Evolutionary conservation across 352 stramenopile species (phyloP), one percentile per base, ranked within the genome.

Genomic region (Pythium utonaiense): DNA sequence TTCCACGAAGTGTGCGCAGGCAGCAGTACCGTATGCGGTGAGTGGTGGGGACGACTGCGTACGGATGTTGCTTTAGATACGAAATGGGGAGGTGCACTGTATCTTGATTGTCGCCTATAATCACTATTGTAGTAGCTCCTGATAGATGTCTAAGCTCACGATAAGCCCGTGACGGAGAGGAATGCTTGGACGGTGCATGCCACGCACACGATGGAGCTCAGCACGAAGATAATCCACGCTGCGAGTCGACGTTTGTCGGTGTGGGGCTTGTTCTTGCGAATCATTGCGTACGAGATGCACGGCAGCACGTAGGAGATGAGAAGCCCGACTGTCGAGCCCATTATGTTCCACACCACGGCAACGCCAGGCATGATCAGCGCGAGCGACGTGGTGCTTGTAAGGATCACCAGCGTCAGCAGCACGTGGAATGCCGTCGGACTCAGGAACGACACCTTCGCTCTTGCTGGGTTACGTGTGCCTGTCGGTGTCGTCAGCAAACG

Each of bases 301-400:
- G 88, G 88, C 41, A 96, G 70, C 44, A 96, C 84, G 61, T 96
- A 96, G 42, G 83, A 93, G 61, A 96, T 89, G 5, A 96, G 57
- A 24, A 96, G 76, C 8, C 82, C 86, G 42, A 96, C 86, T 0
- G 87, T 95, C 24, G 78, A 92, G 36, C 88, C 88, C 71, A 93
- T 93, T 51, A 96, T 75, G 57, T 95, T 96, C 88, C 86, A 96
- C 33, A 96, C 87, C 6, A 95, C 78, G 16, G 78, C 84, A 1
- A 96, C 86, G 28, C 81, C 85, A 0, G 88, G 86, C 24, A 84
- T 70, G 10, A 89, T 63, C 10, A 95, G 73, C 36, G 88, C 88
- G 19, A 92, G 73, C 17, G 77, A 68, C 16, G 90, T 80, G 28
- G 74, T 78, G 44, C 82, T 64, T 12, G 55, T 28, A 50, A 95